Conservation (phyloP, 225 moss, liverwort and hornwort species). For the Pleurozium schreberi region DNA sequence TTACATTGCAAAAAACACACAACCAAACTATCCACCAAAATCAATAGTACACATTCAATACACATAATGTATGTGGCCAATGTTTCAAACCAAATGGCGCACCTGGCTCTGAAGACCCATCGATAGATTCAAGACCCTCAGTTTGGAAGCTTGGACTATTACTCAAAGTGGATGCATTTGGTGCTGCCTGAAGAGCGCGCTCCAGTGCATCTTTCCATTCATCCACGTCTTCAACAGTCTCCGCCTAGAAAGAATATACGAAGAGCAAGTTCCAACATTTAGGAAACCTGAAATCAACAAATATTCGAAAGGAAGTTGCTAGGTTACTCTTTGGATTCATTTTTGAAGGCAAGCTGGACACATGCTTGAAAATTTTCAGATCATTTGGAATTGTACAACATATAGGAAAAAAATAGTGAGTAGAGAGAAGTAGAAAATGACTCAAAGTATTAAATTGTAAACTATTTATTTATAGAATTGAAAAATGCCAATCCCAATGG, state of each 20-base stretch:
- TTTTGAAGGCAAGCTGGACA: no score
- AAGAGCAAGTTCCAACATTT: not conserved
- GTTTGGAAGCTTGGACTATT: slow-evolving; percentile 73
- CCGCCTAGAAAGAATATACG: slow-evolving; percentile 30
- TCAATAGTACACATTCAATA: not conserved
- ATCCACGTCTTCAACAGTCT: slow-evolving; percentile 93
- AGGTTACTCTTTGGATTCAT: no score
- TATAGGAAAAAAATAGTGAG: no score
- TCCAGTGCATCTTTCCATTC: slow-evolving; percentile 97
- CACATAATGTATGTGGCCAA: not conserved
- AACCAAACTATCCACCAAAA: not conserved
- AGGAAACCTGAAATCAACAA: not conserved
- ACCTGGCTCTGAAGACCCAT: slow-evolving; percentile 82
- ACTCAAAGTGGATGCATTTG: slow-evolving; percentile 79
- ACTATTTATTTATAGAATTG: no score
- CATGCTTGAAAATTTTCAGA: no score
- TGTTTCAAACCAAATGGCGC: not conserved
- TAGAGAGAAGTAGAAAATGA: no score
- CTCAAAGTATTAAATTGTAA: no score
- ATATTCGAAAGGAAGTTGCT: not conserved
- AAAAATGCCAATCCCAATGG: no score
- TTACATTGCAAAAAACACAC: not conserved
- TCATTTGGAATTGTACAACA: no score
- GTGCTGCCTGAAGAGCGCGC: slow-evolving; percentile 83
- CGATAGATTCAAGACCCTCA: slow-evolving; percentile 72